These are phyloP conservation scores for Penicillium alfredii DNA, from an alignment of 495 filamentous ascomycete genomes.

Conservation along the genomic window DNA sequence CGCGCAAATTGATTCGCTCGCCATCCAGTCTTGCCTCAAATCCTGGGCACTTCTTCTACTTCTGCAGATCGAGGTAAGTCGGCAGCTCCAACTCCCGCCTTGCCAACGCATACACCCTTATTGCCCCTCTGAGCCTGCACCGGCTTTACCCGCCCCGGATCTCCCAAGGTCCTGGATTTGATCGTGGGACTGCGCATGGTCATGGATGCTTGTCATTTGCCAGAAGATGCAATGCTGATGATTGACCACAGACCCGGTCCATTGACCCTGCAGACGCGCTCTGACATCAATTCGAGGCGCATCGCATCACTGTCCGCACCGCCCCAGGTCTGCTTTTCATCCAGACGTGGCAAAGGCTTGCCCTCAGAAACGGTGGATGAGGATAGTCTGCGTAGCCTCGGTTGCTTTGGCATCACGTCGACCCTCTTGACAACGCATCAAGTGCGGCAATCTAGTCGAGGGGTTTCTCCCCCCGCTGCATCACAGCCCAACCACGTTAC, in stretches of 20 bases:
- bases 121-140: constrained; percentile 18
- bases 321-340: constrained; percentile 29
- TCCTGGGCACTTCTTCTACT: constrained; percentile 10
- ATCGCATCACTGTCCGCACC: constrained; percentile 26
- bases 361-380: background rate
- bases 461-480: constrained; percentile 37
- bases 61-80: constrained; percentile 43
- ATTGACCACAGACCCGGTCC: constrained; percentile 16
- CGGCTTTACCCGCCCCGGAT: constrained; percentile 27
- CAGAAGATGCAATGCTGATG: constrained; percentile 24
- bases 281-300: constrained; percentile 22
- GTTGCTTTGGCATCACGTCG: constrained; percentile 21
- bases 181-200: constrained; percentile 31
- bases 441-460: constrained; percentile 31
- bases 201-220: constrained; percentile 15
- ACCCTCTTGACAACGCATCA: constrained; percentile 45
- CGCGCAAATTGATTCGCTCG: constrained; percentile 17
- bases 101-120: constrained; percentile 48
- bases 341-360: constrained; percentile 21
- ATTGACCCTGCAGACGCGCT: constrained; percentile 5
- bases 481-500: constrained; percentile 50
- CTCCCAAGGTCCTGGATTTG: too few species aligned
- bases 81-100: constrained; percentile 33
- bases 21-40: constrained; percentile 14
- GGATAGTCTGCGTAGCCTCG: constrained; percentile 29